phyloP scores from a whole-genome alignment of 148 eudicot genomes.

The Spergularia marina region DNA sequence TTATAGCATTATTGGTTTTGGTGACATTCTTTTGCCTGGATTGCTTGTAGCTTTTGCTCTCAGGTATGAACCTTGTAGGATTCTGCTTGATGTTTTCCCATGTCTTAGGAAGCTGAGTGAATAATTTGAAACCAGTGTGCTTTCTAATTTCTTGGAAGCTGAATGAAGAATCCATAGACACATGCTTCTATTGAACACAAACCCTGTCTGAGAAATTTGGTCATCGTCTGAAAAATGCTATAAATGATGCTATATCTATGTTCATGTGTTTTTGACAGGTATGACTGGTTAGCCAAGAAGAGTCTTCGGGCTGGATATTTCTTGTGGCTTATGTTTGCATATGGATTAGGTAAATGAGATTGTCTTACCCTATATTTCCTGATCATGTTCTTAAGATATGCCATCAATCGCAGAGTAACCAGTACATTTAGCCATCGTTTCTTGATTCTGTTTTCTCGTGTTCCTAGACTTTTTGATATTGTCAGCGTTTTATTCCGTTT shows the following conservation, averaged over 20 bases:
- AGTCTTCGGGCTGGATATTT: slow-evolving; percentile 77
- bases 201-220: background rate
- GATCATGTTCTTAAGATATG: background rate
- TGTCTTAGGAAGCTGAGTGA: too few relatives aligned
- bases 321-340: slow-evolving; percentile 77
- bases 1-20: slow-evolving; percentile 83
- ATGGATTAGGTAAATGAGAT: slow-evolving; percentile 61
- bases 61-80: slow-evolving; percentile 31
- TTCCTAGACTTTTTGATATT: background rate
- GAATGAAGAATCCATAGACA: too few relatives aligned
- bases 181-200: background rate
- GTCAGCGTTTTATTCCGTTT: background rate
- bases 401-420: too few relatives aligned
- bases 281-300: slow-evolving; percentile 83
- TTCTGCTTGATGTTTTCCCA: too few relatives aligned
- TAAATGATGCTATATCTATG: background rate
- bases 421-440: background rate
- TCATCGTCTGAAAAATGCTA: background rate
- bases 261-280: slow-evolving; percentile 42
- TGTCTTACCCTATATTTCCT: background rate
- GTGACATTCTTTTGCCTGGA: slow-evolving; percentile 83
- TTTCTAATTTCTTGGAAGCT: too few relatives aligned
- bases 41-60: slow-evolving; percentile 68
- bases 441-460: background rate
- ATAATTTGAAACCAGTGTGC: too few relatives aligned